Base-by-base conservation (phyloP, 441 rosid species). In the Pelargonium fulgidum region DNA sequence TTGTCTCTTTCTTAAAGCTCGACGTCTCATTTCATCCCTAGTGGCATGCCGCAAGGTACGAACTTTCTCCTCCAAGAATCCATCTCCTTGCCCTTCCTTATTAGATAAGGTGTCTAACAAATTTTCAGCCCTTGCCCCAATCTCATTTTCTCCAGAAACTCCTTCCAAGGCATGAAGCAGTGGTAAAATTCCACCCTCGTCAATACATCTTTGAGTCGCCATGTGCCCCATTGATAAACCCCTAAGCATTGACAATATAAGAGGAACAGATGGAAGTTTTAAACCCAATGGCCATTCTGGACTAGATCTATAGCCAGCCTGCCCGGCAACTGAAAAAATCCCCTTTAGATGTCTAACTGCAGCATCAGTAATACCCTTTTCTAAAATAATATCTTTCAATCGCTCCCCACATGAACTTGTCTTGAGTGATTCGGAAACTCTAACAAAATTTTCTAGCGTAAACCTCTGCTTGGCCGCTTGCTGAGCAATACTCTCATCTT, bases 361-460 rank as follows among this genome's bases (percentile, higher is more conserved):
- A 82, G 86, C 90, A 77, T 80, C 85, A 22, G 82, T 85, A 72
- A 93, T 93, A 69, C 97, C 98, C 80, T 89, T 90, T 85, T 90
- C 97, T 58, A 93, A 77, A 71, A 96, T 89, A 56, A 93, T 96
- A 78, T 93, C 98, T 82, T 96, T 96, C 83, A 93, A 77, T 77
- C 96, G 89, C 86, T 93, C 99, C 70, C 99, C 99, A 78, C 98
- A 93, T 64, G 97, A 96, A 81, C 99, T 96, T 66, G 99, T 93
- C 84, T 90, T 93, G 9, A 96, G 96, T 29, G 99, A 96, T 78
- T 96, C 99, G 54, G 99, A 91, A 14, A 96, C 99, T 74, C 97
- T 85, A 39, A 90, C 98, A 84, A 96, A 96, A 80, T 90, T 96
- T 83, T 93, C 99, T 45, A 96, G 83, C 0, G 96, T 86, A 75